Evolutionary conservation across 176 grass and related monocot genomes (phyloP), one percentile per base, ranked within the genome.

Genomic region (Ananas comosus): DNA sequence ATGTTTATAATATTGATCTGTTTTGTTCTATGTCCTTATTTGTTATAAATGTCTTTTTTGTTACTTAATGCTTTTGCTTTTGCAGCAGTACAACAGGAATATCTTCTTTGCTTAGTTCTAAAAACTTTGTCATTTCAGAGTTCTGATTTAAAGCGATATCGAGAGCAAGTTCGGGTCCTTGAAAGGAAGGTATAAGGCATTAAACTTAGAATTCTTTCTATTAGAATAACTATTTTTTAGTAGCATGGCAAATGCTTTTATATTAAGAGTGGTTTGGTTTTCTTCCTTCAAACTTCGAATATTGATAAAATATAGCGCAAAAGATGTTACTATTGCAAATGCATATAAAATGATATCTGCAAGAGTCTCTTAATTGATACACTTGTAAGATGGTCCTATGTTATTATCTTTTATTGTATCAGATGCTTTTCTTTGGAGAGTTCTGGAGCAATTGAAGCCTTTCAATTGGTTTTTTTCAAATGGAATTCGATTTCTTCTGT

Each of bases 141-240:
- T 50, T 67, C 79, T 74, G 84, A 91, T 33, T 67, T 91, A 71
- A 91, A 79, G 61, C 76, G 72, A 49, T 77, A 68, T 29, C 81
- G 85, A 80, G 88, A 85, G 64, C 75, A 71, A 74, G 81, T 87
- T 71, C 85, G 80, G 53, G 51, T 68, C 51, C 69, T 91, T 74
- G 88, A 87, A 68, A 82, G 51, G 51, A 87, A 65, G 88, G 88
- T 91, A 85, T 10, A 67, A 58, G 48, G 64, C 76, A 66, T 71
- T 79, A 18, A 13, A 49, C 79, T 70, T 67, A 58, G 24, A 61
- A 28, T 49, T 21, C 8, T 72, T 77, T 80, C 9, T 21, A 21
- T 61, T 61, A 61, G 2, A 18, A 61, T 5, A 9, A 22, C 17
- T 18, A 61, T 4, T 18, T 61, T 61, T 18, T 47, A n/a, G 47